Percentiles rank a stretch among this genome's conserved stretches.
Evolutionary conservation across 2,329 filamentous ascomycete genomes (phyloP).

Genomic region (Myriangium duriaei): DNA sequence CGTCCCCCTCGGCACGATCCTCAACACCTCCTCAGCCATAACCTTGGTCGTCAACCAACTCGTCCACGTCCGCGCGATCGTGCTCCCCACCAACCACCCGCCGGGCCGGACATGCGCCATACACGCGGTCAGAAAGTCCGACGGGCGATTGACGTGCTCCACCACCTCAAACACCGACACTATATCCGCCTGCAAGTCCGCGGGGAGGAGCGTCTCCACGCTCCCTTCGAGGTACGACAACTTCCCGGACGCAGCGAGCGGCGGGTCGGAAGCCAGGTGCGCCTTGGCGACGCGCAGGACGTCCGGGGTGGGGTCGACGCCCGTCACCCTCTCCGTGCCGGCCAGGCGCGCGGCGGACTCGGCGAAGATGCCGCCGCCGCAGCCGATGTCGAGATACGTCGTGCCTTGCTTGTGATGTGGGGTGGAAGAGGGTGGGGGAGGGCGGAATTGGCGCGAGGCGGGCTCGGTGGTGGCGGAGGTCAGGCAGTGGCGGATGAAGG

Average conservation of each 20-base stretch:
- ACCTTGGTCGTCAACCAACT: constrained; percentile 90
- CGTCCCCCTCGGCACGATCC: constrained; percentile 82
- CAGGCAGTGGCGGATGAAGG: constrained; percentile 71
- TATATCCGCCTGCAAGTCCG: constrained; percentile 53
- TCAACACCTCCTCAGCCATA: constrained; percentile 73
- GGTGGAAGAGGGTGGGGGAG: constrained; percentile 16
- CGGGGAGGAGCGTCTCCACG: constrained; percentile 52
- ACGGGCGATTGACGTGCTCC: constrained; percentile 73
- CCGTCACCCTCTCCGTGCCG: constrained; percentile 52
- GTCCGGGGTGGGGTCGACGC: constrained; percentile 63
- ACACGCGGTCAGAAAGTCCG: constrained; percentile 58
- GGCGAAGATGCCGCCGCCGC: constrained; percentile 92
- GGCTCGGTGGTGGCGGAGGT: constrained; percentile 29
- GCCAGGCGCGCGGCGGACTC: constrained; percentile 66
- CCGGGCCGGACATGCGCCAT: constrained; percentile 72
- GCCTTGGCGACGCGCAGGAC: constrained; percentile 63
- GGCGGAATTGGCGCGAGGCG: constrained; percentile 7
- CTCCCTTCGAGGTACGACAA: constrained; percentile 63
- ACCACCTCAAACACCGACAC: constrained; percentile 89
- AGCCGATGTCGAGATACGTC: constrained; percentile 81
- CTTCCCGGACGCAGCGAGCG: constrained; percentile 41
- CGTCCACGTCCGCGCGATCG: constrained; percentile 78
- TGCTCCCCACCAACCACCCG: constrained; percentile 85
- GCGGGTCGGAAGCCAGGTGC: constrained; percentile 64
- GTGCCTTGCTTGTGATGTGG: constrained; percentile 25